phyloP scores from a whole-genome alignment of 495 filamentous ascomycete genomes.

The Penicillium antarcticum region DNA sequence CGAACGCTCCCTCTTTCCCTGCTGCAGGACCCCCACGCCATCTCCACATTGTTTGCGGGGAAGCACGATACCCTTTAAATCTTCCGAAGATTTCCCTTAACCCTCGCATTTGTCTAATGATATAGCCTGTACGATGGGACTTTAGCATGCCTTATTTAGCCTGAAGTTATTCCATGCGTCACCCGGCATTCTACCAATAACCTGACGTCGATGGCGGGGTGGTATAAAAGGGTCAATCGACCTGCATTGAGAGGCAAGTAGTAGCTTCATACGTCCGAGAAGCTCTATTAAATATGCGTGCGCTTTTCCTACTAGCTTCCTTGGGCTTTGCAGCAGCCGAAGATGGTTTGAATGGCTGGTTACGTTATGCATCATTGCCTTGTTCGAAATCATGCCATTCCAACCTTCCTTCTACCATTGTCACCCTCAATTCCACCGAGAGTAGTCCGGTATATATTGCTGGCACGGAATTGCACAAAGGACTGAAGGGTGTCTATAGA shows the following conservation, averaged over 20 bases:
- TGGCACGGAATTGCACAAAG: constrained; percentile 55
- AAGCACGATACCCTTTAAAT: background rate
- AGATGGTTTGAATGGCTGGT: constrained; percentile 59
- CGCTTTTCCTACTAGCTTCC: constrained; percentile 8
- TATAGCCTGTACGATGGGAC: constrained; percentile 15
- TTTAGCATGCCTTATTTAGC: constrained; percentile 8
- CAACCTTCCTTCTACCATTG: constrained; percentile 45
- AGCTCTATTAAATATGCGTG: constrained; percentile 3
- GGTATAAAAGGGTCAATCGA: constrained; percentile 4
- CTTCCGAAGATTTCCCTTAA: background rate
- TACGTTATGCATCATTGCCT: constrained; percentile 59
- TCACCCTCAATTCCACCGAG: constrained; percentile 51
- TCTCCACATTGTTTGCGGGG: constrained; percentile 15
- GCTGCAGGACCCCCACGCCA: constrained; percentile 12
- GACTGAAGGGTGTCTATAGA: constrained; percentile 53
- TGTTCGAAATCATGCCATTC: constrained; percentile 30
- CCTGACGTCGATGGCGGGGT: background rate
- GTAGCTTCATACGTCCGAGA: background rate
- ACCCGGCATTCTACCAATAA: constrained; percentile 1
- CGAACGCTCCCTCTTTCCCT: background rate
- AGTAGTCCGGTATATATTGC: constrained; percentile 56
- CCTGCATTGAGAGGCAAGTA: background rate
- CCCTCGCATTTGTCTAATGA: background rate
- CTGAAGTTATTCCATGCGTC: constrained; percentile 9
- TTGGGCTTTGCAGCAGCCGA: constrained; percentile 34